Evolutionary conservation across 257 asterid species (phyloP).

Genomic region (Nicotiana knightiana): DNA sequence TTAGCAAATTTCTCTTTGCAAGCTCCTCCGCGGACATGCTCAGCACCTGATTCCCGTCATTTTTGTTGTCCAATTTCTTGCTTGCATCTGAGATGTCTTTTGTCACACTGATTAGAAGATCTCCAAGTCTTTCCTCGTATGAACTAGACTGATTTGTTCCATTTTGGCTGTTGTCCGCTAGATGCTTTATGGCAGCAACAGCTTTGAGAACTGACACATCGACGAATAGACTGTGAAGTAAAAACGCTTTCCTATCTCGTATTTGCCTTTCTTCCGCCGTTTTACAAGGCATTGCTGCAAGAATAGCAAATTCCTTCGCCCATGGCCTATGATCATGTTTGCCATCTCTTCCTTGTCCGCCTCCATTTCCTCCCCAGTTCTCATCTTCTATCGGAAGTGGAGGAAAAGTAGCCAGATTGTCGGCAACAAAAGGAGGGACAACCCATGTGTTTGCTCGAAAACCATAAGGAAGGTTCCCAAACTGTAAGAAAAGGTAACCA

Average conservation of each 20-base stretch:
- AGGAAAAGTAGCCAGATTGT: slow-evolving; percentile 41
- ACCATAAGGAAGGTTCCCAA: slow-evolving; percentile 97
- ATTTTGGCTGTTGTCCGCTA: slow-evolving; percentile 34
- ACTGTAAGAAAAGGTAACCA: slow-evolving; percentile 40
- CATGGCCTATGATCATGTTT: slow-evolving; percentile 81
- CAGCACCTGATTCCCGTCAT: slow-evolving; percentile 33
- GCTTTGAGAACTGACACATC: slow-evolving; percentile 83
- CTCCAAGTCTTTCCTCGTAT: slow-evolving; percentile 63
- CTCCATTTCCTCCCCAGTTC: slow-evolving; percentile 96
- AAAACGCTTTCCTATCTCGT: slow-evolving; percentile 93
- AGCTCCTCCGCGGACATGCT: slow-evolving; percentile 46
- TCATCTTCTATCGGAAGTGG: slow-evolving; percentile 87
- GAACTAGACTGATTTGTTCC: slow-evolving; percentile 39
- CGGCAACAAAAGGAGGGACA: slow-evolving; percentile 63
- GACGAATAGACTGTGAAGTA: slow-evolving; percentile 85
- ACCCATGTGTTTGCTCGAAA: slow-evolving; percentile 99
- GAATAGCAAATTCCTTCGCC: slow-evolving; percentile 73
- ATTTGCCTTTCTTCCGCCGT: slow-evolving; percentile 92
- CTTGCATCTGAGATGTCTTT: slow-evolving; percentile 64
- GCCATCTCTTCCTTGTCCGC: slow-evolving; percentile 82
- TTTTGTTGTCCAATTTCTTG: slow-evolving; percentile 47
- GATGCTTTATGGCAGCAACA: slow-evolving; percentile 68
- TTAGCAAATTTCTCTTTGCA: slow-evolving; percentile 67
- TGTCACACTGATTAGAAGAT: slow-evolving; percentile 58
- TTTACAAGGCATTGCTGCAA: slow-evolving; percentile 83